Base-by-base conservation (phyloP, 768 basidiomycete species). In the Lactarius sanguifluus region DNA sequence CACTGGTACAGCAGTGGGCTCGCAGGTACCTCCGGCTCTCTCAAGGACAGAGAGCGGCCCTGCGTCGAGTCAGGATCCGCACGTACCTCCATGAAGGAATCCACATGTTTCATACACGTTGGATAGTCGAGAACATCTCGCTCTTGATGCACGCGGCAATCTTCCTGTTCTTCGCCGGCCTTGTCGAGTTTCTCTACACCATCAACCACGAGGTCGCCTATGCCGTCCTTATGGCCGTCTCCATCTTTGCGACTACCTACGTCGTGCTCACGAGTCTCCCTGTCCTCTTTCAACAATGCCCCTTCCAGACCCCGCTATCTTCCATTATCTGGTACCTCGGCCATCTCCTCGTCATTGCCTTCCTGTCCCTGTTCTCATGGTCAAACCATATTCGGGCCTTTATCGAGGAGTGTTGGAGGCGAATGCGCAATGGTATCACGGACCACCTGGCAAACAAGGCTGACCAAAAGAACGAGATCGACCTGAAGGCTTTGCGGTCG, bases 1-100 rank as follows among this genome's bases (percentile, higher is more conserved):
- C 61, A 2, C 45, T 69, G 10, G 61, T 69, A 10, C 68, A 69
- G 40, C 56, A 62, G 9, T 69, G 68, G 68, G 16, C 54, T 30
- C 61, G 61, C 50, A 40, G 66, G 36, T 69, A 68, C 45, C 16
- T 47, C 5, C 61, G 60, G 5, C 61, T 69, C 38, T 38, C 64
- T 20, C 64, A 57, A 34, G 20, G 3, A 9, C 5, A 25, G 3
- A 47, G 36, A 5, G 16, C 32, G 2, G 59, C 64, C 20, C 3
- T 40, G 8, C 45, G 32, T 54, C 67, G 64, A 3, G 59, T 61
- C 56, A 50, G 67, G 32, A 34, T 68, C 36, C 67, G 67, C 20
- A 58, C 60, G 3, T 65, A 20, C 57, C 59, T 68, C 15, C 40
- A n/a, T 30, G 20, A 36, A 3, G 67, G 67, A 47, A 23, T 66